These are phyloP conservation scores for Aspergillus niger DNA, from an alignment of 2,329 filamentous ascomycete genomes.

Conservation along the genomic window DNA sequence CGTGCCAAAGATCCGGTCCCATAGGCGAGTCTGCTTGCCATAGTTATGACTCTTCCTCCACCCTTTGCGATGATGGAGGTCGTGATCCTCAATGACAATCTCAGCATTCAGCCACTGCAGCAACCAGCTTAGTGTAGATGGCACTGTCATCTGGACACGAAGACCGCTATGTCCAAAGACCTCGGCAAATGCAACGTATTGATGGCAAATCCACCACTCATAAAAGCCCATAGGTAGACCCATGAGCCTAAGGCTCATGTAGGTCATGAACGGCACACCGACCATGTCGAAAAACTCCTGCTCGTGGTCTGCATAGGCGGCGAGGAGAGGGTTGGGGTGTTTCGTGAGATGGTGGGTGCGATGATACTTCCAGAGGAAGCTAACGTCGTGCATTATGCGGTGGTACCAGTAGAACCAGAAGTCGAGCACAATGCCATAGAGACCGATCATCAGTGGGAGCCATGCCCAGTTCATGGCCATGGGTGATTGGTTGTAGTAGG, in stretches of 20 bases:
- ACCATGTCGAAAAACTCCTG: constrained; percentile 23
- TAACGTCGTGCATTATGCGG: constrained; percentile 18
- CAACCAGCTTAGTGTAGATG: constrained; percentile 16
- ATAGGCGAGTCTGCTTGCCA: constrained; percentile 24
- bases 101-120: constrained; percentile 15
- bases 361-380: constrained; percentile 19
- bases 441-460: constrained; percentile 16
- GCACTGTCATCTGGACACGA: constrained; percentile 13
- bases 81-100: constrained; percentile 22
- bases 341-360: constrained; percentile 20
- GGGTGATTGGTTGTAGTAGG: constrained; percentile 14
- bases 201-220: constrained; percentile 23
- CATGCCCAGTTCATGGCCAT: constrained; percentile 14
- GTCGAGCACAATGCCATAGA: constrained; percentile 20
- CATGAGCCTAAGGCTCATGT: constrained; percentile 13
- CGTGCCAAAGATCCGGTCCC: constrained; percentile 22
- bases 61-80: constrained; percentile 21
- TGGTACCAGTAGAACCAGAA: constrained; percentile 25
- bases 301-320: constrained; percentile 20
- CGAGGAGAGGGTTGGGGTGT: constrained; percentile 18
- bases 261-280: constrained; percentile 15
- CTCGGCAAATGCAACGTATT: constrained; percentile 20
- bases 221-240: constrained; percentile 21
- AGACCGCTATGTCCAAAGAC: constrained; percentile 21
- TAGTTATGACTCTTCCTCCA: constrained; percentile 22